phyloP scores from a whole-genome alignment of 169 alveolate species.

The Cryptosporidium tyzzeri region DNA sequence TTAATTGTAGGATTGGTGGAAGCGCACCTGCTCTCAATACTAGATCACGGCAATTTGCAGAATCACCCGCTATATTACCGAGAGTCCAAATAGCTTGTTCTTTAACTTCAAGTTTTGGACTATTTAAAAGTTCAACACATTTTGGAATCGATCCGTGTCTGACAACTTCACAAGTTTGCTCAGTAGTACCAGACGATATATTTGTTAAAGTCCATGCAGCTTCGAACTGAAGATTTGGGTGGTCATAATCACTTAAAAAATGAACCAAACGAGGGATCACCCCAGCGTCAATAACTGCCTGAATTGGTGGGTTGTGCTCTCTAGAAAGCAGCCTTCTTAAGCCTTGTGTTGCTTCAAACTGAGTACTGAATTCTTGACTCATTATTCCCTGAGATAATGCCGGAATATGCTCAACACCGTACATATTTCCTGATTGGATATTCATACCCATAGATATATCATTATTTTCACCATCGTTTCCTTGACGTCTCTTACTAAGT shows the following conservation, averaged over 20 bases:
- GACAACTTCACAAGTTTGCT: constrained; percentile 86
- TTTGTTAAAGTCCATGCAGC: constrained; percentile 97
- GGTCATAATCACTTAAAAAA: constrained; percentile 86
- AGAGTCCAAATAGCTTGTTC: constrained; percentile 99
- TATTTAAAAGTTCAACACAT: constrained; percentile 86
- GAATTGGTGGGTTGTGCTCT: constrained; percentile 94
- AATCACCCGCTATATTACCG: constrained; percentile 98
- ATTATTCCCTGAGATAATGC: constrained; percentile 83
- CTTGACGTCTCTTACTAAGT: constrained; percentile 86
- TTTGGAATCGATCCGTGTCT: constrained; percentile 86
- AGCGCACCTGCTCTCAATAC: constrained; percentile 91
- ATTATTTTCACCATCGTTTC: constrained; percentile 77
- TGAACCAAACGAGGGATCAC: constrained; percentile 94
- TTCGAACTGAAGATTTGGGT: constrained; percentile 96
- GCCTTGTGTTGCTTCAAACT: constrained; percentile 88
- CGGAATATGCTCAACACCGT: constrained; percentile 80
- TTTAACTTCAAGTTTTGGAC: constrained; percentile 93
- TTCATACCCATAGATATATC: constrained; percentile 65
- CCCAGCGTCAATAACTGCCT: constrained; percentile 94
- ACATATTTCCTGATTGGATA: constrained; percentile 76
- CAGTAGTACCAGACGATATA: constrained; percentile 96
- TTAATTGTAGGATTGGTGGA: constrained; percentile 85
- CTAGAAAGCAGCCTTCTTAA: constrained; percentile 92
- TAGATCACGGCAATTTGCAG: constrained; percentile 93
- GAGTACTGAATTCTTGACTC: constrained; percentile 85